Percentiles rank a stretch among this genome's conserved stretches.
These are phyloP conservation scores for Phalaenopsis hybrid DNA, from an alignment of 116 monocot genomes.

Conservation along the genomic window DNA sequence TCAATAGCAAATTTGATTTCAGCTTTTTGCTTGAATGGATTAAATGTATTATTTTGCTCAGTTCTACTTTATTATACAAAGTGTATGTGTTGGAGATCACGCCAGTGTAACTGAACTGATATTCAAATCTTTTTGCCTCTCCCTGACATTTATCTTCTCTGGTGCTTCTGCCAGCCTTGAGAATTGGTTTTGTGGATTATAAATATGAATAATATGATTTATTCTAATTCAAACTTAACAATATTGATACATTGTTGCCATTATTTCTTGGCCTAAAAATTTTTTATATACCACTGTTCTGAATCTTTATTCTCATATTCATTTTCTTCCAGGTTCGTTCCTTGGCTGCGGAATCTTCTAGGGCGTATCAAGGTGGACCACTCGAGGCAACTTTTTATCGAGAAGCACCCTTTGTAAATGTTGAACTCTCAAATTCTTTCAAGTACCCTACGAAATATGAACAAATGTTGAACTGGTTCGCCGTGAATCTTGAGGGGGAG, in stretches of 20 bases:
- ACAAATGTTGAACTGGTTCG: conserved; percentile 78
- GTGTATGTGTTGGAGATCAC: neutral
- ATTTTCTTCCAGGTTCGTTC: conserved; percentile 70
- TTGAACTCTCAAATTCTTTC: conserved; percentile 35
- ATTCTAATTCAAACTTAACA: neutral
- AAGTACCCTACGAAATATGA: conserved; percentile 41
- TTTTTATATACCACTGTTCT: neutral
- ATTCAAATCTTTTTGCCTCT: neutral
- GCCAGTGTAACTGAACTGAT: neutral
- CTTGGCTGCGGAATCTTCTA: conserved; percentile 86
- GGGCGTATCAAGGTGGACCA: conserved; percentile 89
- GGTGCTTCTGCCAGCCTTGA: neutral
- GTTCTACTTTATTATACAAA: neutral
- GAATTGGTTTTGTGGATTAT: neutral
- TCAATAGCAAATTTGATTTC: neutral
- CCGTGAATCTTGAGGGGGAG: conserved; percentile 95
- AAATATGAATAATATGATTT: neutral
- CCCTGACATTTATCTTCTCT: neutral
- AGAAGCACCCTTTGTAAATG: conserved; percentile 39
- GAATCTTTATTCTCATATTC: neutral
- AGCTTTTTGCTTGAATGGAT: neutral
- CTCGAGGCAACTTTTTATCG: conserved; percentile 72
- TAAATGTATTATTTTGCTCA: neutral
- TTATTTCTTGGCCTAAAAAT: neutral
- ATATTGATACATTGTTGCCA: neutral